Evolutionary conservation across 176 grass and related monocot genomes (phyloP).

Genomic region (Lolium perenne): DNA sequence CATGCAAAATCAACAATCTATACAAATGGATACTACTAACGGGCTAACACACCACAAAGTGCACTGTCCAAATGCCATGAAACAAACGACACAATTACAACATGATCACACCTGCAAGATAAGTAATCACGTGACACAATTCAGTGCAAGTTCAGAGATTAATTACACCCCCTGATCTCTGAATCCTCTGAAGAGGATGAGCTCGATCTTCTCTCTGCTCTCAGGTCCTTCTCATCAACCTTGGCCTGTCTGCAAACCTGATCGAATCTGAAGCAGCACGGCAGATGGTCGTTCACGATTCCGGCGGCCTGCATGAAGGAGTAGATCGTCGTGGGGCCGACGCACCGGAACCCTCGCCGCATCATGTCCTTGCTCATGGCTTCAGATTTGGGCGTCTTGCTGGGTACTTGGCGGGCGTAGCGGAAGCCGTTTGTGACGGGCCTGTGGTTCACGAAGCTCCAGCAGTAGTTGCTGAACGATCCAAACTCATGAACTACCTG

Average conservation of each 20-base stretch:
- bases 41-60: constrained; percentile 10
- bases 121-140: background rate
- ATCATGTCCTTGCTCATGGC: constrained; percentile 71
- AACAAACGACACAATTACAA: background rate
- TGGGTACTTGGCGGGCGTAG: constrained; percentile 56
- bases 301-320: constrained; percentile 70
- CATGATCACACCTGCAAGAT: background rate
- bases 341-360: constrained; percentile 64
- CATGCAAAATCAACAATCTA: background rate
- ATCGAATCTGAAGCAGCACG: constrained; percentile 60
- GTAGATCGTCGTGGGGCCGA: constrained; percentile 69
- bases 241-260: constrained; percentile 34
- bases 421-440: constrained; percentile 53
- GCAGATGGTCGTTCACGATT: constrained; percentile 64
- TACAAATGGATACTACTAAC: background rate
- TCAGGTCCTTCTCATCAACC: background rate
- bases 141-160: too few species aligned
- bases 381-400: constrained; percentile 69
- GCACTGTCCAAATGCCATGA: constrained; percentile 16
- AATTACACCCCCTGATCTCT: background rate
- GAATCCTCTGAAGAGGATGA: constrained; percentile 37
- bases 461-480: constrained; percentile 67
- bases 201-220: background rate
- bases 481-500: constrained; percentile 60
- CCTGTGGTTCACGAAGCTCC: constrained; percentile 68